These are phyloP conservation scores for Arachnomyces sp. DNA, from an alignment of 2,329 filamentous ascomycete species.

Conservation along the genomic window DNA sequence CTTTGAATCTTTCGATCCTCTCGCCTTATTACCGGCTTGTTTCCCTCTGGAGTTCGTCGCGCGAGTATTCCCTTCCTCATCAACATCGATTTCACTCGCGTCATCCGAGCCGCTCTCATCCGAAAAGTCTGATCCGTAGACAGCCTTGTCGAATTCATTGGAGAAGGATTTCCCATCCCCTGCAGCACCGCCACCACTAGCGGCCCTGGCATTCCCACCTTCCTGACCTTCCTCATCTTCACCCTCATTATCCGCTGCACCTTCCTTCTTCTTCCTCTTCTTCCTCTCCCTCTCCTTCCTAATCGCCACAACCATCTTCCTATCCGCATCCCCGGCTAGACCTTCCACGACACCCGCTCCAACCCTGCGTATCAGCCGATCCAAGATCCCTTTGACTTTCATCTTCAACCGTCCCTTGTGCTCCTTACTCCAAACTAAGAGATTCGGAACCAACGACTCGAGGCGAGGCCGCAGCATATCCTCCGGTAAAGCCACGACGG, in stretches of 20 bases:
- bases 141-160: constrained; percentile 91
- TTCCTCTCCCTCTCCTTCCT: constrained; percentile 87
- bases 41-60: constrained; percentile 6
- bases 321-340: constrained; percentile 75
- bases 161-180: constrained; percentile 51
- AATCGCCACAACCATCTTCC: constrained; percentile 87
- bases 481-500: constrained; percentile 74
- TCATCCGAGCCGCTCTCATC: constrained; percentile 58
- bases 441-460: constrained; percentile 69
- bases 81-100: constrained; percentile 36
- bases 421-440: constrained; percentile 95
- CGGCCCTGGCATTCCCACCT: constrained; percentile 9
- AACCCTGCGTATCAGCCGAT: constrained; percentile 87
- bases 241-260: constrained; percentile 51
- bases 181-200: constrained; percentile 46
- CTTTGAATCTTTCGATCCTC: constrained; percentile 41
- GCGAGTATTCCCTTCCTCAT: constrained; percentile 27
- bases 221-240: constrained; percentile 43
- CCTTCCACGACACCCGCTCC: constrained; percentile 73
- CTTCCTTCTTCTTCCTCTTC: constrained; percentile 78
- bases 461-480: constrained; percentile 73
- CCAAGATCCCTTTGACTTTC: constrained; percentile 96
- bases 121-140: constrained; percentile 68
- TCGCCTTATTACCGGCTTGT: constrained; percentile 4
- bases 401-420: constrained; percentile 96